These are phyloP conservation scores for Posidonia australis DNA, from an alignment of 106 monocot genomes.

Conservation along the genomic window DNA sequence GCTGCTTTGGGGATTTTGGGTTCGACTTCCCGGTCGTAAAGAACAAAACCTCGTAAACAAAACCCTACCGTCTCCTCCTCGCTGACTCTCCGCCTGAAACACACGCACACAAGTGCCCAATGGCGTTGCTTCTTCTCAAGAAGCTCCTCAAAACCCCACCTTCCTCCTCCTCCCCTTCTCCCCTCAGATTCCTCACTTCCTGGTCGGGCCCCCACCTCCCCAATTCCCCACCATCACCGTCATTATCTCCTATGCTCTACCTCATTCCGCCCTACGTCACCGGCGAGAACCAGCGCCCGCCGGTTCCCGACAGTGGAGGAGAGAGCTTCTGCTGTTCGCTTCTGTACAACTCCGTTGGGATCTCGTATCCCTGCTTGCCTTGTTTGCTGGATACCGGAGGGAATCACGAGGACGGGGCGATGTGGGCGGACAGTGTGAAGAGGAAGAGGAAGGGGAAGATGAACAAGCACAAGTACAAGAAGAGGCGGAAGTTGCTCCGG, in stretches of 20 bases:
- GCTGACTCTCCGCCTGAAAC: background rate
- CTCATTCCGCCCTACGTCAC: background rate
- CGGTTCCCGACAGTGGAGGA: background rate
- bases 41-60: no score
- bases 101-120: background rate
- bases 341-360: background rate
- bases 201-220: background rate
- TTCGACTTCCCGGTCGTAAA: no score
- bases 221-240: background rate
- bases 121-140: background rate
- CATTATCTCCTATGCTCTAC: background rate
- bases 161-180: background rate
- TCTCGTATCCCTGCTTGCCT: background rate
- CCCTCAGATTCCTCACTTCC: background rate
- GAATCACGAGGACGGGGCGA: constrained; percentile 2
- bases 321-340: background rate
- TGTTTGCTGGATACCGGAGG: background rate
- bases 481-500: constrained; percentile 28
- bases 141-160: constrained; percentile 2
- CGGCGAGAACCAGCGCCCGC: background rate
- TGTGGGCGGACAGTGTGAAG: constrained; percentile 51
- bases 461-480: constrained; percentile 50
- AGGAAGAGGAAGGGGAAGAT: constrained; percentile 50
- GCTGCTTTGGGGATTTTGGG: no score
- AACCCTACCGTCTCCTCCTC: background rate